Conservation (phyloP, 176 grass and related monocot genomes). For the Zizania latifolia region DNA sequence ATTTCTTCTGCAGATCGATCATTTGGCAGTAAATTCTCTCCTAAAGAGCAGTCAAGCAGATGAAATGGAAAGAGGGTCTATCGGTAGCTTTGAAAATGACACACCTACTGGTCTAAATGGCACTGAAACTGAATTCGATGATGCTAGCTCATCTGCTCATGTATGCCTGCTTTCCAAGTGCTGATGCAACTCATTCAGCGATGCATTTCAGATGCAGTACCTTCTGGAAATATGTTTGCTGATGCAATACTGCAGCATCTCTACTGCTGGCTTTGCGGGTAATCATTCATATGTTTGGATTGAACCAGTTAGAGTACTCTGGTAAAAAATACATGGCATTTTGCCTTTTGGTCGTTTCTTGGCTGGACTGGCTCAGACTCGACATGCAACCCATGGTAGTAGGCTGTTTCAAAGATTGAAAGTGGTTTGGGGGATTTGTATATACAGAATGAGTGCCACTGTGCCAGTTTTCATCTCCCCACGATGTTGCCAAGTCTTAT, state of each 20-base stretch:
- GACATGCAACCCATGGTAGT: too few relatives aligned
- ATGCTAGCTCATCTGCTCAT: slow-evolving; percentile 58
- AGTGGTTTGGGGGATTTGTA: too few relatives aligned
- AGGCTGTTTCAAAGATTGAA: too few relatives aligned
- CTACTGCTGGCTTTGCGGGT: too few relatives aligned
- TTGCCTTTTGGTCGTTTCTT: not conserved
- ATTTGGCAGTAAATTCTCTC: slow-evolving; percentile 89
- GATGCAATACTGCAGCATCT: slow-evolving; percentile 89
- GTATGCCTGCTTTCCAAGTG: slow-evolving; percentile 78
- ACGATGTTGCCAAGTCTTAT: too few relatives aligned
- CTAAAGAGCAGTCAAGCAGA: slow-evolving; percentile 85
- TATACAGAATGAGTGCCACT: too few relatives aligned
- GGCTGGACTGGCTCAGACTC: not conserved
- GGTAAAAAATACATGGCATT: too few relatives aligned
- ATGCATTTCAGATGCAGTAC: slow-evolving; percentile 85
- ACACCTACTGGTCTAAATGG: slow-evolving; percentile 29
- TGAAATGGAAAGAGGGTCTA: slow-evolving; percentile 77
- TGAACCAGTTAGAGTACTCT: slow-evolving; percentile 16
- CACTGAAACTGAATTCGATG: slow-evolving; percentile 66
- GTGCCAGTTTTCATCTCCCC: too few relatives aligned
- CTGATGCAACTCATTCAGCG: slow-evolving; percentile 87
- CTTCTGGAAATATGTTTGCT: slow-evolving; percentile 90
- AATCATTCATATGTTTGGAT: slow-evolving; percentile 13
- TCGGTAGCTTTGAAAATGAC: slow-evolving; percentile 51
- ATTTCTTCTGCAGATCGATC: slow-evolving; percentile 76